Percentiles rank a stretch among this genome's conserved stretches.
These are phyloP conservation scores for Barnettozyma sp. DNA, from an alignment of 805 yeast genomes.

Conservation along the genomic window DNA sequence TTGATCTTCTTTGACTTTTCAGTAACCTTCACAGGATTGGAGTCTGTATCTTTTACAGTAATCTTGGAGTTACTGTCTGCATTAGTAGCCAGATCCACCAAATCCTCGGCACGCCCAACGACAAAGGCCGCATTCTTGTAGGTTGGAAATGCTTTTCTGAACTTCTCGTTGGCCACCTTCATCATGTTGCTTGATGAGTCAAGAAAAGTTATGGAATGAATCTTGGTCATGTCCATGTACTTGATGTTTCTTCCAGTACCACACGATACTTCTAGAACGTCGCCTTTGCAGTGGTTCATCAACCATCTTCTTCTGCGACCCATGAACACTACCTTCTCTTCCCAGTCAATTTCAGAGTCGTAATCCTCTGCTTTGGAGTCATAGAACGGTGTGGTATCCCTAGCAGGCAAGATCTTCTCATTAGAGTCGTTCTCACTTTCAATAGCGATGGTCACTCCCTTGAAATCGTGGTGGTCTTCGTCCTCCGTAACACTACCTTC, in stretches of 20 bases:
- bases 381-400: slow-evolving; percentile 77
- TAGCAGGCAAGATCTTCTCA: slow-evolving; percentile 50
- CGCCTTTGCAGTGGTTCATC: slow-evolving; percentile 75
- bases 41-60: slow-evolving; percentile 21
- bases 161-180: slow-evolving; percentile 68
- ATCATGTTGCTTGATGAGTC: slow-evolving; percentile 87
- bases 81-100: slow-evolving; percentile 46
- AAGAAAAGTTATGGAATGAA: slow-evolving; percentile 73
- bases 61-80: slow-evolving; percentile 16
- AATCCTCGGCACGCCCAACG: slow-evolving; percentile 83
- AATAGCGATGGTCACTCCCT: slow-evolving; percentile 25
- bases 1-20: slow-evolving; percentile 35
- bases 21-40: slow-evolving; percentile 20
- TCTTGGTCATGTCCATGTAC: slow-evolving; percentile 51
- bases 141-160: slow-evolving; percentile 56
- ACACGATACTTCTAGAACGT: slow-evolving; percentile 88
- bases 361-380: slow-evolving; percentile 73
- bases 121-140: slow-evolving; percentile 77
- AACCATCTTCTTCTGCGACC: slow-evolving; percentile 68
- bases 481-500: too few species aligned
- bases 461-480: slow-evolving; percentile 28
- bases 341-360: slow-evolving; percentile 65
- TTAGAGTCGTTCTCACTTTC: slow-evolving; percentile 29
- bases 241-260: slow-evolving; percentile 94
- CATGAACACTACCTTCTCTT: slow-evolving; percentile 39